phyloP scores from a whole-genome alignment of 2,329 filamentous ascomycete species.

The Colletotrichum sp. region DNA sequence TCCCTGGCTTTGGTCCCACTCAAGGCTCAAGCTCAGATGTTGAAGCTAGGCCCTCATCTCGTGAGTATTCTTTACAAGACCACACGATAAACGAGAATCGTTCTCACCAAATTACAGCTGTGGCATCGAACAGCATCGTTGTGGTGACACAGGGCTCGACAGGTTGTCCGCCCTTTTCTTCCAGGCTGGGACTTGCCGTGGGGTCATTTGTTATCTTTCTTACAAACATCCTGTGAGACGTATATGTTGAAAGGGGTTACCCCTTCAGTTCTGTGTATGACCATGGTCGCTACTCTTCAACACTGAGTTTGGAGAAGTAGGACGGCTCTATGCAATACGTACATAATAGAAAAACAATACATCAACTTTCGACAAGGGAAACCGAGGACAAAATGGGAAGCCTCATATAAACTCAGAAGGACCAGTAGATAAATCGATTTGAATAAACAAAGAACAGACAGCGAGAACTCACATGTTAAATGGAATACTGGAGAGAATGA shows the following conservation, averaged over 20 bases:
- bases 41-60: not conserved
- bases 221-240: not conserved
- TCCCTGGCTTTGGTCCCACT: not conserved
- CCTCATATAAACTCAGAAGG: accelerated
- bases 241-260: not conserved
- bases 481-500: not conserved
- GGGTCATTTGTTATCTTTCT: not conserved
- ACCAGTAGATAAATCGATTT: not conserved
- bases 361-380: not conserved
- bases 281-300: not conserved
- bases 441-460: not conserved
- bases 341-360: accelerated
- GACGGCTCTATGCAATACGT: not conserved
- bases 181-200: not conserved
- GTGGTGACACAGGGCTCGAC: not conserved
- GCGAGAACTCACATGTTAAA: not conserved
- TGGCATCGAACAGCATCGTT: not conserved
- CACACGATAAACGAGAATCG: accelerated
- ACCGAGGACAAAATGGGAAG: not conserved
- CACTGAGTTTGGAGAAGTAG: not conserved
- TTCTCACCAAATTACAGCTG: not conserved
- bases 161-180: not conserved
- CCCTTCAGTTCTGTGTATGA: not conserved
- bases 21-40: not conserved
- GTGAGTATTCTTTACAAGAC: not conserved